These are phyloP conservation scores for Bathelium albidoporum DNA, from an alignment of 495 filamentous ascomycete species.

Conservation along the genomic window DNA sequence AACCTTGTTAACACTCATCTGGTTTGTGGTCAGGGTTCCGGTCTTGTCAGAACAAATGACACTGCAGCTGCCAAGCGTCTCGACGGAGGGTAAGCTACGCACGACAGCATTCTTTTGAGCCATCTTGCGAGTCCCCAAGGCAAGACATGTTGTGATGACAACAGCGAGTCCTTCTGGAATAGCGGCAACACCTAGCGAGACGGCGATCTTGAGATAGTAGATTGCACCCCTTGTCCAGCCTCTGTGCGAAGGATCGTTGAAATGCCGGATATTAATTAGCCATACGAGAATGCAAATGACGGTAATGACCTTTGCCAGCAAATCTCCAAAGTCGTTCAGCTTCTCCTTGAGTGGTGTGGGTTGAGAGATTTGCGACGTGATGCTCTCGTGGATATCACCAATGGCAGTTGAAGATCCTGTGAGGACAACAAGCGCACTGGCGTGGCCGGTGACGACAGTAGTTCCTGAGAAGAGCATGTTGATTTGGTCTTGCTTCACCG, in stretches of 20 bases:
- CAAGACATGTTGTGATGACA: slow-evolving; percentile 94
- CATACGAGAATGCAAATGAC: slow-evolving; percentile 93
- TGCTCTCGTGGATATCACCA: slow-evolving; percentile 97
- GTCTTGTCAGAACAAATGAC: slow-evolving; percentile 99
- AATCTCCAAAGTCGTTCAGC: slow-evolving; percentile 95
- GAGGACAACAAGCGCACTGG: slow-evolving; percentile 81
- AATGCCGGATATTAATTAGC: slow-evolving; percentile 96
- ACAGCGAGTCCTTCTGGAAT: slow-evolving; percentile 96
- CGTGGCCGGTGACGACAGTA: slow-evolving; percentile 89
- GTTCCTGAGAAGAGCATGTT: slow-evolving; percentile 99
- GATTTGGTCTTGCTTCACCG: slow-evolving; percentile 93
- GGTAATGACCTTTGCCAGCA: slow-evolving; percentile 94
- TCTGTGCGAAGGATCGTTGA: slow-evolving; percentile 88
- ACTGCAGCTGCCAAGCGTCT: slow-evolving; percentile 97
- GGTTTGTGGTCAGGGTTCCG: slow-evolving; percentile 95
- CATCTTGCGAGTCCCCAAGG: slow-evolving; percentile 94
- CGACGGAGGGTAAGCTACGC: slow-evolving; percentile 88
- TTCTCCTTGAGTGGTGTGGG: slow-evolving; percentile 98
- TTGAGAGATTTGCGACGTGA: slow-evolving; percentile 93
- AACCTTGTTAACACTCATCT: slow-evolving; percentile 96
- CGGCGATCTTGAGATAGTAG: slow-evolving; percentile 99
- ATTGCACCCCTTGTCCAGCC: slow-evolving; percentile 98
- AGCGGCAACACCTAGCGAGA: slow-evolving; percentile 94
- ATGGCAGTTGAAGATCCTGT: slow-evolving; percentile 91
- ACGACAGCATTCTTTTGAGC: slow-evolving; percentile 97